Percentiles rank a stretch among this genome's conserved stretches.
phyloP scores from a whole-genome alignment of 1,284 basidiomycete species.

The Pterulicium gracile region DNA sequence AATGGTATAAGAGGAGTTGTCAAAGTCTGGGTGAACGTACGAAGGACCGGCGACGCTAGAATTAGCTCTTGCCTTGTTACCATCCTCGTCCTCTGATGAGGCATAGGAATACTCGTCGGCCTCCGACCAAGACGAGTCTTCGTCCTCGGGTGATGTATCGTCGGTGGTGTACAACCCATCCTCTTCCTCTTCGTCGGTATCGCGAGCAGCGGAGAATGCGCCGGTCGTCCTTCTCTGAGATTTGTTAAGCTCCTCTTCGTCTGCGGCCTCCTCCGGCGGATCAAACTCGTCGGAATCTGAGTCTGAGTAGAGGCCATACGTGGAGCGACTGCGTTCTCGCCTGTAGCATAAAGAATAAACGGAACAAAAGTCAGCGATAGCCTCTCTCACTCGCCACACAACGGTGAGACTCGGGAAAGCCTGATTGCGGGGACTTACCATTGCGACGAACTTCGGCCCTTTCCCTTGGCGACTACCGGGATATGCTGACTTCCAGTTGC shows the following conservation, averaged over 20 bases:
- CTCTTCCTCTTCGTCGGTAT: not conserved
- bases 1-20: not conserved
- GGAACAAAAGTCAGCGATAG: not conserved
- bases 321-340: conserved; percentile 28
- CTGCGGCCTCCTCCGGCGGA: conserved; percentile 22
- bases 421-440: conserved; percentile 22
- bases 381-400: conserved; percentile 11
- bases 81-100: not conserved
- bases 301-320: conserved; percentile 44
- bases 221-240: conserved; percentile 24
- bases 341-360: conserved; percentile 10
- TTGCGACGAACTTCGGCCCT: conserved; percentile 15
- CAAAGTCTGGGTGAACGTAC: no score
- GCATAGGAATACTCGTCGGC: not conserved
- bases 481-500: no score
- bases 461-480: no score
- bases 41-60: not conserved
- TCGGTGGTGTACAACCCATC: no score
- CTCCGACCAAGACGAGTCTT: not conserved
- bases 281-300: conserved; percentile 35
- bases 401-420: conserved; percentile 6
- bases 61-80: not conserved
- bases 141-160: no score
- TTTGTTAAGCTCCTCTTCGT: conserved; percentile 28
- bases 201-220: conserved; percentile 24